Evolutionary conservation across 345 rosid genomes (phyloP).

Genomic region (Psidium guajava): DNA sequence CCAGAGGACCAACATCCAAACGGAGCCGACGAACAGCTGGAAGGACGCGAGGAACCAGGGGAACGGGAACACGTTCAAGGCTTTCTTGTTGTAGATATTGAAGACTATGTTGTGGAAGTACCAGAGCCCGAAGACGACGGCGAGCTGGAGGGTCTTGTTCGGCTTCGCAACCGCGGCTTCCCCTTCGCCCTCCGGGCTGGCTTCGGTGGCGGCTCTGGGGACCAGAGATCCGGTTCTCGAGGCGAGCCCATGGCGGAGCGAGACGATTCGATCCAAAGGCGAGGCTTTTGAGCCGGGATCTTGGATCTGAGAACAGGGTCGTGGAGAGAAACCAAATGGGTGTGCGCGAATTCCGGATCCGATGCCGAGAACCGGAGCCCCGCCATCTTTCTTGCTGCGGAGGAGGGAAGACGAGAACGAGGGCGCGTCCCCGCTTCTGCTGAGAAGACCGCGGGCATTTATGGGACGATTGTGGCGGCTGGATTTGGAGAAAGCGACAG

Average conservation of each 20-base stretch:
- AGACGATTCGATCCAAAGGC: slow-evolving; percentile 2
- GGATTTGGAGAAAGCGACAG: slow-evolving; percentile 35
- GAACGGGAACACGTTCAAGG: slow-evolving; percentile 72
- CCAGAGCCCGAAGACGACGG: slow-evolving; percentile 73
- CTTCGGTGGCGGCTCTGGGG: slow-evolving; percentile 31
- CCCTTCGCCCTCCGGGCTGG: slow-evolving; percentile 31
- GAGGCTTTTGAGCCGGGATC: slow-evolving; percentile 14
- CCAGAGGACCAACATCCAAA: slow-evolving; percentile 91
- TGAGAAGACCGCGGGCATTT: slow-evolving; percentile 11
- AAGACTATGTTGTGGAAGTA: slow-evolving; percentile 89
- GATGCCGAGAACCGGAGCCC: background rate
- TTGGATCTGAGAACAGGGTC: slow-evolving; percentile 23
- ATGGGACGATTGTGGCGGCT: slow-evolving; percentile 2
- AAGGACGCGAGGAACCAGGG: slow-evolving; percentile 98
- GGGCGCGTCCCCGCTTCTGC: slow-evolving; percentile 14
- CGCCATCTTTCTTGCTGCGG: background rate
- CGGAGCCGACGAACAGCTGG: slow-evolving; percentile 81
- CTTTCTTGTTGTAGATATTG: slow-evolving; percentile 90
- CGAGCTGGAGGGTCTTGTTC: slow-evolving; percentile 54
- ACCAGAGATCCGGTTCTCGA: slow-evolving; percentile 24
- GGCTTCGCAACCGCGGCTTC: slow-evolving; percentile 13
- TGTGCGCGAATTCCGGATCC: background rate
- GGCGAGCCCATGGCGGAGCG: background rate
- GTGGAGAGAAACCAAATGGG: slow-evolving; percentile 25
- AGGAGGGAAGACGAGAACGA: background rate